These are phyloP conservation scores for Hydnomerulius pinastri DNA, from an alignment of 768 basidiomycete species.

Conservation along the genomic window DNA sequence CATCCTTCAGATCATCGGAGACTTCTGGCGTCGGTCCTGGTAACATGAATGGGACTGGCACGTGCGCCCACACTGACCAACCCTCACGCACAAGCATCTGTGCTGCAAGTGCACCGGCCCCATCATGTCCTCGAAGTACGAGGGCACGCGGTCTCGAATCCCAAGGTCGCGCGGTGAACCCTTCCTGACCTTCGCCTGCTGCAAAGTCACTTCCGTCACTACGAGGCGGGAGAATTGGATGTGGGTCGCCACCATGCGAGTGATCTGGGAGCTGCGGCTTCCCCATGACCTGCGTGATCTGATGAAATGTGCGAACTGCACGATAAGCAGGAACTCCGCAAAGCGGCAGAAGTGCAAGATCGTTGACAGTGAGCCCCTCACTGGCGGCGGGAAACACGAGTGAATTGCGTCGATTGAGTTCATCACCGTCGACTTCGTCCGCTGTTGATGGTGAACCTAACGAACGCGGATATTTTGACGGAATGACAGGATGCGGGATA, in stretches of 20 bases:
- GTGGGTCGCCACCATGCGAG: slow-evolving; percentile 28
- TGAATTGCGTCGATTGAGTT: slow-evolving; percentile 11
- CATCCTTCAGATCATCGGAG: slow-evolving; percentile 33
- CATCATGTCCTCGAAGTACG: slow-evolving; percentile 74
- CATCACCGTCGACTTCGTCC: slow-evolving; percentile 8
- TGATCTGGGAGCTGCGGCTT: slow-evolving; percentile 24
- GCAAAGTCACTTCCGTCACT: slow-evolving; percentile 25
- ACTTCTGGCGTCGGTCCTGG: slow-evolving; percentile 37
- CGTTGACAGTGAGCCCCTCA: slow-evolving; percentile 53
- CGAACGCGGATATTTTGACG: slow-evolving; percentile 27
- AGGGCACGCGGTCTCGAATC: slow-evolving; percentile 46
- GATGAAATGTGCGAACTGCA: slow-evolving; percentile 68
- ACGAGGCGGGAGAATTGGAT: slow-evolving; percentile 27
- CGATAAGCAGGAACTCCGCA: slow-evolving; percentile 82
- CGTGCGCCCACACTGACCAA: slow-evolving; percentile 76
- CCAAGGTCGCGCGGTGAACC: neutral
- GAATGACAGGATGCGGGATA: slow-evolving; percentile 61
- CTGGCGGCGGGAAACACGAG: slow-evolving; percentile 8
- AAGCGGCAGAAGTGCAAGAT: slow-evolving; percentile 79
- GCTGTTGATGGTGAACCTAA: slow-evolving; percentile 10
- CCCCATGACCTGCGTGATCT: slow-evolving; percentile 28
- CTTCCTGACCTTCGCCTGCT: slow-evolving; percentile 27
- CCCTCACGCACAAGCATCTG: slow-evolving; percentile 74
- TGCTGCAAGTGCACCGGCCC: slow-evolving; percentile 71
- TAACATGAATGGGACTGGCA: slow-evolving; percentile 39